Evolutionary conservation across 441 rosid genomes (phyloP), one percentile per base, ranked within the genome.

Genomic region (Pelargonium hybrid): DNA sequence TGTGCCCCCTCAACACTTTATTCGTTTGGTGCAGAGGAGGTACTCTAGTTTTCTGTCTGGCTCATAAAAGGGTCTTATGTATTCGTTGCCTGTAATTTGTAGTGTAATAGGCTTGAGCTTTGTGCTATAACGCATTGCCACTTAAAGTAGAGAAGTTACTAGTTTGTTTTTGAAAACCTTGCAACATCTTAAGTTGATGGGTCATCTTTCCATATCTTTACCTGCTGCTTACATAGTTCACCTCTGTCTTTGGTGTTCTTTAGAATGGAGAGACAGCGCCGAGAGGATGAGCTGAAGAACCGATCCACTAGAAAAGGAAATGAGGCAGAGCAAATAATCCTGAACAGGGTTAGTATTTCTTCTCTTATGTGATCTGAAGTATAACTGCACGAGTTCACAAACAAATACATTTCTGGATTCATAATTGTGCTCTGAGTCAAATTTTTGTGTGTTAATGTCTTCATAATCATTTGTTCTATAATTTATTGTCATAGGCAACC

Each of bases 241-340:
- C 26, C 21, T 45, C 74, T 77, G 41, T 64, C 75, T 26, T 13
- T 26, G 11, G 64, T 59, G 31, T 10, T 23, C 14, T 59, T 59
- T 29, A 95, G 99, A 85, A 88, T 93, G 97, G 99, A 96, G 73
- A 84, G 97, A 80, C 99, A 93, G 69, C 97, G 98, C 9, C 91
- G 97, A 1, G 98, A 96, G 84, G 99, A 96, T 66, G 99, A 96
- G 79, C 80, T 84, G 69, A 96, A 88, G 81, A 85, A 80, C 73
- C 82, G 90, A 81, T 85, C 98, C 39, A 91, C 99, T 72, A 96
- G 85, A 77, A 96, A 91, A 84, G 88, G 81, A 71, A 69, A 45
- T 67, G 99, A 93, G 41, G 90, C 98, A 34, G 99, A 96, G 83
- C 98, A 93, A 73, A 80, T 96, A 70, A 79, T 86, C 61, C 81